Conservation (phyloP, 2,329 filamentous ascomycete genomes). For the Colletotrichum coccodes region DNA sequence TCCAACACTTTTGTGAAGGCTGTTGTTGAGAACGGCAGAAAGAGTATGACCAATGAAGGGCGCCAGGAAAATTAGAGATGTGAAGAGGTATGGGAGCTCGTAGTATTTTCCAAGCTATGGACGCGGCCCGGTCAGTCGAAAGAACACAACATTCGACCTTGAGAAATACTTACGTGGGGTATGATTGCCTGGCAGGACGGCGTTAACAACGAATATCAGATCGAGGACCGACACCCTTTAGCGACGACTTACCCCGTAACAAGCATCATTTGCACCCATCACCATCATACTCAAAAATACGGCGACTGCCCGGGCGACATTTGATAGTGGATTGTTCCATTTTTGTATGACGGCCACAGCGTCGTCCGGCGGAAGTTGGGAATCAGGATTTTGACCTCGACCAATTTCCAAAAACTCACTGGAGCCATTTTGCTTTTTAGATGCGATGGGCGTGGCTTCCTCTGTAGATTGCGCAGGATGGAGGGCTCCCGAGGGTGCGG, state of each 20-base stretch:
- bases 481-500: too few species aligned
- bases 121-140: too few species aligned
- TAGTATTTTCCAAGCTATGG: conserved; percentile 60
- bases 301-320: conserved; percentile 58
- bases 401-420: too few species aligned
- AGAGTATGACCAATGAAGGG: conserved; percentile 72
- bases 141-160: too few species aligned
- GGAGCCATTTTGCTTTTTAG: too few species aligned
- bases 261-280: conserved; percentile 68
- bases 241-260: conserved; percentile 65
- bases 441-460: too few species aligned
- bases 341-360: conserved; percentile 42
- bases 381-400: too few species aligned
- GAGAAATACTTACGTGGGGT: conserved; percentile 56
- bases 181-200: conserved; percentile 55
- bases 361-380: conserved; percentile 25
- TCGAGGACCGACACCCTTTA: too few species aligned
- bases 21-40: conserved; percentile 70
- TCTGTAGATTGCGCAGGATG: too few species aligned
- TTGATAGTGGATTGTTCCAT: conserved; percentile 61
- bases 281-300: conserved; percentile 68
- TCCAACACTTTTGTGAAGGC: conserved; percentile 47
- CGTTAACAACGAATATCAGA: too few species aligned
- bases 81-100: conserved; percentile 66
- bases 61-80: conserved; percentile 74